These are phyloP conservation scores for Flaveria linearis DNA, from an alignment of 129 eudicot genomes.

Conservation along the genomic window DNA sequence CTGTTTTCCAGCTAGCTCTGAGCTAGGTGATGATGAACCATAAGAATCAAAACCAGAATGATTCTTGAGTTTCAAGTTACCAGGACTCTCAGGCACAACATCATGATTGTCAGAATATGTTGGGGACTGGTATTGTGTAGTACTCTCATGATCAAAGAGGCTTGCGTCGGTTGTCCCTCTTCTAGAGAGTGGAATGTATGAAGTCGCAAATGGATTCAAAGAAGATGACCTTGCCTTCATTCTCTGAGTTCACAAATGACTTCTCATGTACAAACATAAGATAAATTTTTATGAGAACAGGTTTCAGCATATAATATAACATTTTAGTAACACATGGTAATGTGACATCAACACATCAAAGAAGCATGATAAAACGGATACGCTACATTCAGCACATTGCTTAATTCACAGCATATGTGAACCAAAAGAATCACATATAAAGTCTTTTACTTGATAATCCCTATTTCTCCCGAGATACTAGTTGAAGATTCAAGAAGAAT, in stretches of 20 bases:
- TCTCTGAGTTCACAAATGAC: slow-evolving; percentile 44
- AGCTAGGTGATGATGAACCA: slow-evolving; percentile 51
- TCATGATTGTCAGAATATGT: slow-evolving; percentile 28
- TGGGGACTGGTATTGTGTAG: slow-evolving; percentile 38
- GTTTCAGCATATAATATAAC: not conserved
- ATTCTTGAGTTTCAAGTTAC: slow-evolving; percentile 46
- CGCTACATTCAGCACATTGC: not conserved
- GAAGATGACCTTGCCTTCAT: slow-evolving; percentile 77
- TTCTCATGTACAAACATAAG: slow-evolving; percentile 19
- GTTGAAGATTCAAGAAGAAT: not conserved
- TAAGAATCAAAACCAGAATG: slow-evolving; percentile 36
- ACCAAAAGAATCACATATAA: not conserved
- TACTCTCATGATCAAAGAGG: slow-evolving; percentile 41
- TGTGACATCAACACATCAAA: not conserved
- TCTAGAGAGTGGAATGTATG: slow-evolving; percentile 71
- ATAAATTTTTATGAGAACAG: not conserved
- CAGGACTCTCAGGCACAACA: slow-evolving; percentile 34
- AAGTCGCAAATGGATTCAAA: slow-evolving; percentile 76
- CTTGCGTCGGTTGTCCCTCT: slow-evolving; percentile 52
- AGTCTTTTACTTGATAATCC: not conserved
- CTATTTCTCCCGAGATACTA: not conserved
- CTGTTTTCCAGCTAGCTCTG: slow-evolving; percentile 48
- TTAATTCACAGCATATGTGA: not conserved
- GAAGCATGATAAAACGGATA: not conserved
- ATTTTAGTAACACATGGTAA: not conserved